These are phyloP conservation scores for Epichloe elymi DNA, from an alignment of 2,329 filamentous ascomycete species.

Conservation along the genomic window DNA sequence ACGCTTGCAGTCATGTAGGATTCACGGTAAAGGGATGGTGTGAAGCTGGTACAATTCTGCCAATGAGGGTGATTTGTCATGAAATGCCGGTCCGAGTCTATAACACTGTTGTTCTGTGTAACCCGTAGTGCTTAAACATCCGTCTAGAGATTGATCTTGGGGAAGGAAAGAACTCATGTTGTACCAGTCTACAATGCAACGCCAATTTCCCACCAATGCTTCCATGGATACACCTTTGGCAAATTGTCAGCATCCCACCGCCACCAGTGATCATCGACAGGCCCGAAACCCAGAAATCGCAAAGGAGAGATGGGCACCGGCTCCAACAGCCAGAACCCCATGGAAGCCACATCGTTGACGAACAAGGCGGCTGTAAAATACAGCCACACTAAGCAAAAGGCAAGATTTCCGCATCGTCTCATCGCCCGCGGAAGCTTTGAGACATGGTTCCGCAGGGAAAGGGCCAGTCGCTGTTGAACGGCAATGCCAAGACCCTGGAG, in stretches of 20 bases:
- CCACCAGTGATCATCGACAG: slow-evolving; percentile 49
- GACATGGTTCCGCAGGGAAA: slow-evolving; percentile 19
- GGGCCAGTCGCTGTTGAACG: slow-evolving; percentile 35
- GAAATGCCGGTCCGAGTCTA: background rate
- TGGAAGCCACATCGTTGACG: slow-evolving; percentile 61
- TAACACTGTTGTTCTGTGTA: background rate
- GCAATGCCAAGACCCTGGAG: slow-evolving; percentile 54
- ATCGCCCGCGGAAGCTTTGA: slow-evolving; percentile 29
- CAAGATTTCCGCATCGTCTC: slow-evolving; percentile 43
- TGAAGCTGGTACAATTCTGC: background rate
- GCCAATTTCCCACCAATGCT: slow-evolving; percentile 45
- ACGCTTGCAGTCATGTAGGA: background rate
- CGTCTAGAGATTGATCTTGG: background rate
- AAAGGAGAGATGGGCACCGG: slow-evolving; percentile 64
- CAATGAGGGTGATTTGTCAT: background rate
- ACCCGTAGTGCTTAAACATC: background rate
- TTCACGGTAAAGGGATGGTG: background rate
- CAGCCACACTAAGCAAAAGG: slow-evolving; percentile 54
- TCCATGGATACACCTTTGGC: slow-evolving; percentile 42
- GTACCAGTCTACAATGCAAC: slow-evolving; percentile 15
- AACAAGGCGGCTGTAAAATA: slow-evolving; percentile 50
- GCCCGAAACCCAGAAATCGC: slow-evolving; percentile 52
- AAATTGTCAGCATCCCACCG: slow-evolving; percentile 47
- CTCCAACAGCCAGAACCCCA: slow-evolving; percentile 69
- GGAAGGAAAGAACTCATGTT: background rate